Evolutionary conservation across 352 stramenopile species (phyloP), one percentile per base, ranked within the genome.

Genomic region (Peronospora farinosa): DNA sequence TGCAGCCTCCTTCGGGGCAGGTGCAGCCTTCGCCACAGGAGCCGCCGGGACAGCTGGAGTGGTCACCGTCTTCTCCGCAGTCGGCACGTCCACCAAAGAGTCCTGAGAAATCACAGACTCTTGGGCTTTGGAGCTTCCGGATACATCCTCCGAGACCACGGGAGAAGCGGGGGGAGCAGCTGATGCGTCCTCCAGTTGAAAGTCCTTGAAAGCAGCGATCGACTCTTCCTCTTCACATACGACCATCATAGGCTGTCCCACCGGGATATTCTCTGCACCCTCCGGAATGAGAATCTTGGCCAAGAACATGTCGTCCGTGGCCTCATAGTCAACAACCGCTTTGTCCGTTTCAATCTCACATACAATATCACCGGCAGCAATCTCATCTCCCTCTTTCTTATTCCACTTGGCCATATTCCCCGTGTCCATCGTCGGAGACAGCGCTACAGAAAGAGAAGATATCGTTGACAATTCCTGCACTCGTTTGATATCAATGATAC

Each of bases 291-390:
- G 78, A 63, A 99, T 98, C 75, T 97, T 98, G 49, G 93, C 95
- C 38, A 98, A 63, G 50, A 96, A 88, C 65, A 89, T 87, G 49
- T 99, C 96, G 67, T 99, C 96, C 65, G 98, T 95, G 8, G 92
- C 87, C 70, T 99, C 96, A 65, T 97, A 99, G 71, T 98, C 96
- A 40, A 99, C 96, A n/a, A 96, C 95, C 10, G 96, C 96, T 80
- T 99, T 99, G 79, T 99, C 96, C 1, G 96, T 99, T 72, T 99
- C 96, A 50, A 99, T 96, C 57, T 97, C 81, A 67, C 91, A 97
- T 49, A 99, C 86, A 28, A 97, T 89, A 65, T 98, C 92, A 21
- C 95, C 95, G 0, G 95, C 86, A 17, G 57, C 69, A 67, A 98
- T 97, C 23, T 70, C 72, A 32, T 97, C 86, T 25, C 95, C 96